These are phyloP conservation scores for Zoysia pacifica DNA, from an alignment of 176 grass and related monocot species.

Conservation along the genomic window DNA sequence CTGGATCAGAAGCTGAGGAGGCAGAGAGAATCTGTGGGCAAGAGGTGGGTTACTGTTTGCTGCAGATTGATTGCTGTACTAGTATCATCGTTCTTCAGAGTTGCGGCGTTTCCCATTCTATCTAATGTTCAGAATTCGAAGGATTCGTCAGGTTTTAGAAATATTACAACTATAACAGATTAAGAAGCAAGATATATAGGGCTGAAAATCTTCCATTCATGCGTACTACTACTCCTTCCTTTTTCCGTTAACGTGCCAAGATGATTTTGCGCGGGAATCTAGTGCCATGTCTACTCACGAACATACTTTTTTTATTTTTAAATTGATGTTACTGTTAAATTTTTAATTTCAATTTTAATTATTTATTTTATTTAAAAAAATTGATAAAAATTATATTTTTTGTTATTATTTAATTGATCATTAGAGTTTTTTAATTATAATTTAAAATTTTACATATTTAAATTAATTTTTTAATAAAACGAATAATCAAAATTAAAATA, in stretches of 20 bases:
- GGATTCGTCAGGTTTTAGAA: not conserved
- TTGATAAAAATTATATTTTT: not conserved
- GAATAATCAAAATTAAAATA: too few species aligned
- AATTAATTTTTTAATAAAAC: too few species aligned
- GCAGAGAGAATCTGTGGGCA: conserved; percentile 39
- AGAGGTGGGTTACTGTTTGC: conserved; percentile 37
- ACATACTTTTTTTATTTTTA: too few species aligned
- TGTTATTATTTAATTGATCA: too few species aligned
- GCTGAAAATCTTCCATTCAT: not conserved
- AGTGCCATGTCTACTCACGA: not conserved
- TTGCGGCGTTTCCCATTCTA: not conserved
- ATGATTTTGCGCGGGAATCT: conserved; percentile 4
- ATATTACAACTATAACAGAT: not conserved
- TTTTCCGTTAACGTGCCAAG: not conserved
- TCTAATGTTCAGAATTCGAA: not conserved
- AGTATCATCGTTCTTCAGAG: not conserved
- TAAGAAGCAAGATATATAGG: not conserved
- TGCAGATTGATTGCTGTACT: too few species aligned
- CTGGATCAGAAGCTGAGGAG: conserved; percentile 73
- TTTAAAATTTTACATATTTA: too few species aligned
- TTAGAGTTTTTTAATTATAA: too few species aligned
- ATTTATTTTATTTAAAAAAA: too few species aligned
- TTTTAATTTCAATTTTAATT: too few species aligned
- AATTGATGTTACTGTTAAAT: too few species aligned
- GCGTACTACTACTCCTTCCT: not conserved